These are phyloP conservation scores for Phytophthora sansomeana DNA, from an alignment of 352 stramenopile species.

Conservation along the genomic window DNA sequence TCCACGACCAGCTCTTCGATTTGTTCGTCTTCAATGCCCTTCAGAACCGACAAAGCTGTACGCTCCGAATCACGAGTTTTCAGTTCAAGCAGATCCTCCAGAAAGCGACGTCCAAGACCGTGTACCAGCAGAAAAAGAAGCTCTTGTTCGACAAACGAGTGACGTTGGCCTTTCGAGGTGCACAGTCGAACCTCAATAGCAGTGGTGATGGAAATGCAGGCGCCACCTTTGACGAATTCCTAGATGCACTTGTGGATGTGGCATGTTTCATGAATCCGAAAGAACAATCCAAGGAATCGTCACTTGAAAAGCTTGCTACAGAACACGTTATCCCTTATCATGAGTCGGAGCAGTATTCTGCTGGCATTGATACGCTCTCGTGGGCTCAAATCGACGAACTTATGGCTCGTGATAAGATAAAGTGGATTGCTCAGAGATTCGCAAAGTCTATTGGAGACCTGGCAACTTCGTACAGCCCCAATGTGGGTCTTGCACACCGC, in stretches of 20 bases:
- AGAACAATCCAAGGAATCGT: slow-evolving; percentile 37
- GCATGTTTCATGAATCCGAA: slow-evolving; percentile 51
- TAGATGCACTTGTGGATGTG: slow-evolving; percentile 68
- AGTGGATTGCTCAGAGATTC: slow-evolving; percentile 50
- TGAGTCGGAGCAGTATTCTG: slow-evolving; percentile 33
- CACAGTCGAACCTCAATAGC: slow-evolving; percentile 17
- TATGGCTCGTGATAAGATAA: slow-evolving; percentile 32
- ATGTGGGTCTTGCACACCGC: slow-evolving; percentile 37
- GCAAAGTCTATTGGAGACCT: slow-evolving; percentile 51
- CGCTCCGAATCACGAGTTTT: slow-evolving; percentile 57
- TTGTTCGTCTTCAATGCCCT: slow-evolving; percentile 69
- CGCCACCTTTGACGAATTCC: slow-evolving; percentile 61
- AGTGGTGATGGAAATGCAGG: slow-evolving; percentile 34
- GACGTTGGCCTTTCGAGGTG: slow-evolving; percentile 33
- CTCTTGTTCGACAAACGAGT: slow-evolving; percentile 54
- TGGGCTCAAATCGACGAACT: slow-evolving; percentile 58
- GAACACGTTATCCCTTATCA: slow-evolving; percentile 53
- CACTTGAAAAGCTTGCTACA: slow-evolving; percentile 48
- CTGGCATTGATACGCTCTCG: slow-evolving; percentile 21
- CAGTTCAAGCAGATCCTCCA: slow-evolving; percentile 75
- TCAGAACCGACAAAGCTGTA: slow-evolving; percentile 56
- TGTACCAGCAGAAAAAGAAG: slow-evolving; percentile 44
- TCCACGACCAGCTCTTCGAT: slow-evolving; percentile 71
- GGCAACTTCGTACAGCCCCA: slow-evolving; percentile 52
- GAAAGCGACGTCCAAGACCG: slow-evolving; percentile 33